These are phyloP conservation scores for Osmozyma mogii DNA, from an alignment of 805 yeast species.

Conservation along the genomic window DNA sequence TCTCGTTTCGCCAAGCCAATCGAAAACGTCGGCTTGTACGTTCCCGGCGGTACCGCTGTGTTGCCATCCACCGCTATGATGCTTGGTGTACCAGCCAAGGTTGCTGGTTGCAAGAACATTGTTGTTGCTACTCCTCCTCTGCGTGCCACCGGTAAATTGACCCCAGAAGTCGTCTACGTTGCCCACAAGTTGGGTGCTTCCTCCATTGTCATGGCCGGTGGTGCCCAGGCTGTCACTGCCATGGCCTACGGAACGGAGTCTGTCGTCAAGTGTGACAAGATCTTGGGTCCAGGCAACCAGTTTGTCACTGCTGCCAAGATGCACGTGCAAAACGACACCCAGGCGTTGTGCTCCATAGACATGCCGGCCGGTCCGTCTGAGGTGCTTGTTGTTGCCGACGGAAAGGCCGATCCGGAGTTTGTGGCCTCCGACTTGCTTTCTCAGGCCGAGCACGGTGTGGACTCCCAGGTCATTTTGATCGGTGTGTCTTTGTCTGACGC, in stretches of 20 bases:
- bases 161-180: conserved; percentile 96
- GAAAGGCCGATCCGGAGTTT: conserved; percentile 81
- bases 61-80: conserved; percentile 96
- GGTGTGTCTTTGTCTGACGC: conserved; percentile 63
- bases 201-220: conserved; percentile 91
- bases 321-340: conserved; percentile 92
- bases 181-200: conserved; percentile 94
- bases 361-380: conserved; percentile 99
- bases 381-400: conserved; percentile 92
- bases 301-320: conserved; percentile 99
- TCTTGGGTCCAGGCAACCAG: conserved; percentile 98
- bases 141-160: conserved; percentile 80
- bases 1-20: conserved; percentile 94
- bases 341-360: conserved; percentile 91
- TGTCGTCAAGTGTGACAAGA: conserved; percentile 91
- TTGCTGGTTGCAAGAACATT: conserved; percentile 93
- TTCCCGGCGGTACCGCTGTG: conserved; percentile 99
- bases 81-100: conserved; percentile 98
- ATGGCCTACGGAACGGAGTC: conserved; percentile 97
- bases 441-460: conserved; percentile 98
- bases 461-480: conserved; percentile 90
- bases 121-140: conserved; percentile 90
- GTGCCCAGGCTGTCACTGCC: conserved; percentile 98
- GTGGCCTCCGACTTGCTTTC: conserved; percentile 95
- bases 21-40: conserved; percentile 88